Percentiles rank a stretch among this genome's conserved stretches.
Evolutionary conservation across 2,329 filamentous ascomycete species (phyloP).

Genomic region (Exophiala lecanii-corni): DNA sequence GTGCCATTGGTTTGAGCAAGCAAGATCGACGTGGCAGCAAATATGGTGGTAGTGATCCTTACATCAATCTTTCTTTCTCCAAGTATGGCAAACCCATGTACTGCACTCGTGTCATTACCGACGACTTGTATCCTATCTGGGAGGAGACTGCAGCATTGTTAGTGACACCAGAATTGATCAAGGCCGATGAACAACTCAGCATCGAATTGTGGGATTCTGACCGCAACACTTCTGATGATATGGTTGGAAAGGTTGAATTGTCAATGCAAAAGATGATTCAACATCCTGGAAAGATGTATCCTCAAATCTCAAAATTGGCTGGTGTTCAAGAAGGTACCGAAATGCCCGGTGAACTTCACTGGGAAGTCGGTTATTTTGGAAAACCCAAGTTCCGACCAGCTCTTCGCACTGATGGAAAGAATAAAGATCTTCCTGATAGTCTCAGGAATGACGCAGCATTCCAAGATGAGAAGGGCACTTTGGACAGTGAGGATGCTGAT

Average conservation of each 20-base stretch:
- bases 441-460: constrained; percentile 70
- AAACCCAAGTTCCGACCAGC: constrained; percentile 84
- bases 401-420: constrained; percentile 80
- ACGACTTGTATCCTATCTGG: constrained; percentile 89
- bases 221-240: constrained; percentile 83
- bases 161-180: constrained; percentile 84
- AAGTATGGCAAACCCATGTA: constrained; percentile 98
- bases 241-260: constrained; percentile 89
- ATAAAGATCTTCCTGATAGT: constrained; percentile 67
- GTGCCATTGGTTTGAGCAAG: constrained; percentile 81
- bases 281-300: constrained; percentile 88
- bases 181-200: constrained; percentile 86
- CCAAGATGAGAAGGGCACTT: constrained; percentile 79
- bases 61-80: constrained; percentile 90
- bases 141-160: constrained; percentile 81
- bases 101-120: constrained; percentile 91
- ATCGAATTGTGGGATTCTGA: constrained; percentile 97
- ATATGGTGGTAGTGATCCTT: constrained; percentile 87
- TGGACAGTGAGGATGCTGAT: constrained; percentile 71
- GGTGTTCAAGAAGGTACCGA: constrained; percentile 77
- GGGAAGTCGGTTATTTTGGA: constrained; percentile 93
- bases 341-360: constrained; percentile 92
- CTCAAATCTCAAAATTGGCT: constrained; percentile 74
- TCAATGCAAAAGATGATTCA: constrained; percentile 94
- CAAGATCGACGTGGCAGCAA: constrained; percentile 78